Evolutionary conservation across 2,329 filamentous ascomycete species (phyloP), one percentile per base, ranked within the genome.

Genomic region (Stagonosporopsis cucurbitacearum): DNA sequence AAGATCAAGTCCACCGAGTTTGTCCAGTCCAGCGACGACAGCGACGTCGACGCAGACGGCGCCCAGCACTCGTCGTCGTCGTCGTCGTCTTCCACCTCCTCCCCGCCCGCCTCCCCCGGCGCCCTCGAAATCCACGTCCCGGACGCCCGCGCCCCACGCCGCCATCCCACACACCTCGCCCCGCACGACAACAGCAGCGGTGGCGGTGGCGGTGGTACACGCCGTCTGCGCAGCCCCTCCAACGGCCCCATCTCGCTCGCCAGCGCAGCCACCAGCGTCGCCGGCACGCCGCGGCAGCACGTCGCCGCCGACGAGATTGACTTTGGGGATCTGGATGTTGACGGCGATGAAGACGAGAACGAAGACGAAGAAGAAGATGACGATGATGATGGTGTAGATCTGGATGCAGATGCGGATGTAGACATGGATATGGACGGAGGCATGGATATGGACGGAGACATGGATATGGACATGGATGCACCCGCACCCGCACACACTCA

Each of bases 221-320:
- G 62, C 5, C 60, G 64, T n/a, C 57, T 63, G 25, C 63, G 64
- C 9, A 69, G 67, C 2, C 71, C 73, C 0, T 67, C 65, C 20
- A 67, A 69, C 23, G 78, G 78, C 3, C 79, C 79, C 2, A 79
- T 80, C 40, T 77, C 72, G 15, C 69, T 80, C 33, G 75, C 74
- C 15, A 78, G 75, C 56, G 79, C 77, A 1, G 77, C 78, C 7
- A 79, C 70, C 53, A 78, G 67, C 43, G 66, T 59, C 3, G 65
- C 68, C 37, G 32, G 32, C 13, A 50, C 53, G 1, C 53, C 53
- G 1, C 28, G 41, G 0, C 41, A 32, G n/a, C 69, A 68, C 15
- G 66, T 65, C 13, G 70, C 65, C 9, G 70, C 32, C 11, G 69
- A 67, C 5, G 73, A 71, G 3, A 77, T 76, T 13, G 72, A 74